phyloP scores from a whole-genome alignment of 2,329 filamentous ascomycete genomes.

The Myriosclerotinia curreyana region DNA sequence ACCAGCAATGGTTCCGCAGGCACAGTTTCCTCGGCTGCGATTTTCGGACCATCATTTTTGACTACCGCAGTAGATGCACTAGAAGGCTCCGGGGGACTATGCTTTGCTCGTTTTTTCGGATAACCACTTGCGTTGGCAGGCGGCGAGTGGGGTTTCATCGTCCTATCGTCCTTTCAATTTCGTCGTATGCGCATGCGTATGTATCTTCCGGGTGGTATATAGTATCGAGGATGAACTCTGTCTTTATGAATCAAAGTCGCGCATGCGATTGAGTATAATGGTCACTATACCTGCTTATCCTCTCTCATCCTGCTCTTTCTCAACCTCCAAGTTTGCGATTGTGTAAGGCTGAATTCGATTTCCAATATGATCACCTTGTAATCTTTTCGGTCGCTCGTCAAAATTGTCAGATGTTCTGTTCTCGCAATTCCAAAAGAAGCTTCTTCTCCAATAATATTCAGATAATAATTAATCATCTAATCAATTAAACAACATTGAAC shows the following conservation, averaged over 20 bases:
- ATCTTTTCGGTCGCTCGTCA: slow-evolving; percentile 9
- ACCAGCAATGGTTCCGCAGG: slow-evolving; percentile 29
- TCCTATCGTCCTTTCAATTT: slow-evolving; percentile 9
- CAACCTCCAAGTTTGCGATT: slow-evolving; percentile 12
- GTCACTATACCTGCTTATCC: slow-evolving; percentile 1
- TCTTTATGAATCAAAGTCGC: not conserved
- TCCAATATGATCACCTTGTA: slow-evolving; percentile 2
- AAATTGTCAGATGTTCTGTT: slow-evolving; percentile 15
- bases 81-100: slow-evolving; percentile 46
- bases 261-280: slow-evolving; percentile 12
- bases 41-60: slow-evolving; percentile 29
- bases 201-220: not conserved
- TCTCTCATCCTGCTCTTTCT: slow-evolving; percentile 16
- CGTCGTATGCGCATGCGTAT: slow-evolving; percentile 9
- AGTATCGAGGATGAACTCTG: not conserved
- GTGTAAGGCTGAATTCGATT: not conserved
- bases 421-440: not conserved
- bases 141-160: slow-evolving; percentile 49
- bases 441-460: not conserved
- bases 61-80: slow-evolving; percentile 36
- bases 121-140: slow-evolving; percentile 46
- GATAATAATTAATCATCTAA: not conserved
- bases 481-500: slow-evolving; percentile 11
- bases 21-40: slow-evolving; percentile 24
- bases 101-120: slow-evolving; percentile 57